A percentile compares a stretch with the other conserved stretches of the same genome.
phyloP scores from a whole-genome alignment of 129 eudicot genomes.

The Flaveria linearis region DNA sequence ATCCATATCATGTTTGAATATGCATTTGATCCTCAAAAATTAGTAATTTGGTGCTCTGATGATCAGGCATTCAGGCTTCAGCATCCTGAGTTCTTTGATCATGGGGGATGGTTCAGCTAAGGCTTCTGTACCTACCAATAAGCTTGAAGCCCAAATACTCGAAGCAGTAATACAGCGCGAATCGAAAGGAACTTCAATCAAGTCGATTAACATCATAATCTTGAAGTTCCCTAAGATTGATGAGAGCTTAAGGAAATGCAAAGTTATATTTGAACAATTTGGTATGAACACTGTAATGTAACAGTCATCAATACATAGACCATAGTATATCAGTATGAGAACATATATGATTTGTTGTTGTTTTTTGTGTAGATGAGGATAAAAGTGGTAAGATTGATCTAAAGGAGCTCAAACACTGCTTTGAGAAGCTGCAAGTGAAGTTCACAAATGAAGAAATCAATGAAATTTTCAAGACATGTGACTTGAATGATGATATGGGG shows the following conservation, averaged over 20 bases:
- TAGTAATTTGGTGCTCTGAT: neutral
- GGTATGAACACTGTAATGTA: conserved; percentile 40
- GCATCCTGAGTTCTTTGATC: conserved; percentile 25
- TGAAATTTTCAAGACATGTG: conserved; percentile 74
- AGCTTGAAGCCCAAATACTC: conserved; percentile 77
- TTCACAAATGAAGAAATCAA: conserved; percentile 71
- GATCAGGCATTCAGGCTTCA: conserved; percentile 25
- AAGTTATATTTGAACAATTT: conserved; percentile 69
- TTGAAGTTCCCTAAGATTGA: conserved; percentile 87
- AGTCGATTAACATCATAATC: conserved; percentile 69
- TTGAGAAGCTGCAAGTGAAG: conserved; percentile 60
- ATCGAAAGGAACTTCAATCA: conserved; percentile 65
- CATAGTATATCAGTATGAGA: neutral
- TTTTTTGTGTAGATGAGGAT: conserved; percentile 61
- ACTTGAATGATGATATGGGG: conserved; percentile 69
- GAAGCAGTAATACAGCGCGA: conserved; percentile 72
- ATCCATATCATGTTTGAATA: neutral
- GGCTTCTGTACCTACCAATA: conserved; percentile 51
- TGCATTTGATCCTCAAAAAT: neutral
- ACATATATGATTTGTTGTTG: neutral
- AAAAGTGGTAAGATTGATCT: conserved; percentile 76
- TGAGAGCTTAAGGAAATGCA: conserved; percentile 75
- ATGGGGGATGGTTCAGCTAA: conserved; percentile 72
- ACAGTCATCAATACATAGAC: neutral
- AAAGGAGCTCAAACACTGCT: conserved; percentile 72